Base-by-base conservation (phyloP, 441 rosid genomes). In the Euphorbia neoarborescens region DNA sequence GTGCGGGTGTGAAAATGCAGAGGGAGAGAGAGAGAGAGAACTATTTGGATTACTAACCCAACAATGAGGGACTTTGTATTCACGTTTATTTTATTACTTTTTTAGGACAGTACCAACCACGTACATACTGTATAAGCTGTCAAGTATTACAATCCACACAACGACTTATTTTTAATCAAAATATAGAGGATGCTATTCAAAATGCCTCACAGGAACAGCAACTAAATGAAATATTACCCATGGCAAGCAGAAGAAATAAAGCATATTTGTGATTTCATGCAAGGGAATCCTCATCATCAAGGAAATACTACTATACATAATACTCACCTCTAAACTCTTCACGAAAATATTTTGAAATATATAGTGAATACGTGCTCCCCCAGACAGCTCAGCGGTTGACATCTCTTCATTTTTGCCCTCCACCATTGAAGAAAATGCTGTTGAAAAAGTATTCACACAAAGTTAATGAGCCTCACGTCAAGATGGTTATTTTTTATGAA, bases 361-460 rank as follows among this genome's bases (percentile, higher is more conserved):
- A 76, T 90, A 90, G 69, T 87, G 93, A 63, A 92, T 88, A 68
- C 96, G 85, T 73, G 98, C 98, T 78, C 96, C 98, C 62, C 98
- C 96, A 40, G 91, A 85, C 51, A 92, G 86, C 88, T 90, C 95
- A 70, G 87, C 68, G 42, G 98, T 92, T 51, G 95, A 90, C 96
- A 92, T 89, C 79, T 85, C 94, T 77, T 87, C 87, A 81, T 85
- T 89, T 79, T 84, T 92, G 2, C 98, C 98, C 77, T 92, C 98
- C 9, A 92, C 81, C 85, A 87, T 84, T 30, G 98, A 83, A 67
- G 91, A 84, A 76, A 88, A 90, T 66, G 94, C 96, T 92, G 94
- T 75, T 78, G 74, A 82, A 67, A 54, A 30, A 79, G 67, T 57
- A 50, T 67, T 65, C 58, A 27, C 54, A 10, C 15, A 70, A 68